These are phyloP conservation scores for Candida incommunis DNA, from an alignment of 805 yeast genomes.

Conservation along the genomic window DNA sequence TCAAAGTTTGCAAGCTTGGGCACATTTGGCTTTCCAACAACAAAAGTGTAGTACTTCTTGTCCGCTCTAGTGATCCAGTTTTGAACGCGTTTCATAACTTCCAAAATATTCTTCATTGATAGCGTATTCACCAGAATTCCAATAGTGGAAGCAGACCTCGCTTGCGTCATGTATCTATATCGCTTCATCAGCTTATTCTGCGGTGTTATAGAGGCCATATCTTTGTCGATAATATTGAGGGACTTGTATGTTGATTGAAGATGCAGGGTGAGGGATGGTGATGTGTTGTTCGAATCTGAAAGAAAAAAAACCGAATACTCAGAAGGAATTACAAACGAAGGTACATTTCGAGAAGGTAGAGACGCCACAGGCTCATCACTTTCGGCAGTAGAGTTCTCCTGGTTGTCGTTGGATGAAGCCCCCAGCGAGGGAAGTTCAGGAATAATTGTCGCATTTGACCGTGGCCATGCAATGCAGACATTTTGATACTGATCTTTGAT, in stretches of 20 bases:
- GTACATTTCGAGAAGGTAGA: conserved; percentile 7
- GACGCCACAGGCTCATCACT: background rate
- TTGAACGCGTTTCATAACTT: conserved; percentile 47
- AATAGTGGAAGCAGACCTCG: conserved; percentile 81
- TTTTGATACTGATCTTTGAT: conserved; percentile 22
- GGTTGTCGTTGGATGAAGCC: background rate
- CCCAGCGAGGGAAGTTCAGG: conserved; percentile 3
- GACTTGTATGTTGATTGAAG: conserved; percentile 27
- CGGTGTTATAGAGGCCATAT: conserved; percentile 24
- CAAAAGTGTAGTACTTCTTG: conserved; percentile 86
- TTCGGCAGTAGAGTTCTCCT: background rate
- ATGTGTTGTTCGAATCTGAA: conserved; percentile 35
- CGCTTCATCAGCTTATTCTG: conserved; percentile 71
- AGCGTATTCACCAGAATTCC: conserved; percentile 86
- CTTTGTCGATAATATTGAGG: conserved; percentile 39
- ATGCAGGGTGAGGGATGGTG: conserved; percentile 64
- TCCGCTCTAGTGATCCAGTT: conserved; percentile 56
- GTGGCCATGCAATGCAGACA: conserved; percentile 21
- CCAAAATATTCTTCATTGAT: conserved; percentile 61
- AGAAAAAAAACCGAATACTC: conserved; percentile 49
- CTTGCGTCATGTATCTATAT: conserved; percentile 74
- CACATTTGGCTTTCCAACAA: conserved; percentile 95
- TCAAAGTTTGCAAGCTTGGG: conserved; percentile 95
- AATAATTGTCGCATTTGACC: conserved; percentile 1
- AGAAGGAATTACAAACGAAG: conserved; percentile 16